Base-by-base conservation (phyloP, 148 eudicot species). In the Rhododendron henanense region DNA sequence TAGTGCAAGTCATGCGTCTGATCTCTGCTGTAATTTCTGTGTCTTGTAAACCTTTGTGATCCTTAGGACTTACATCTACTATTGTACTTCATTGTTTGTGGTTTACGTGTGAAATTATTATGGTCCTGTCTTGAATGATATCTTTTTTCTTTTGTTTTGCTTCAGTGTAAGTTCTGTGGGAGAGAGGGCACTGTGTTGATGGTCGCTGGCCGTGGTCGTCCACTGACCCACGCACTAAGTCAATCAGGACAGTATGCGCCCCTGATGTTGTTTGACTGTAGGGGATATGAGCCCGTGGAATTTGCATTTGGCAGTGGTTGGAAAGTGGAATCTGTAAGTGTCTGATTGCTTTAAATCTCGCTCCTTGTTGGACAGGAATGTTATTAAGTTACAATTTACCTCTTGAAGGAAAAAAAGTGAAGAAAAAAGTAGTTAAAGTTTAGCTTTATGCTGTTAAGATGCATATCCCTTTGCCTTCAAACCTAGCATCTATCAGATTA, bases 81-180 rank as follows among this genome's bases (percentile, higher is more conserved):
- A 5, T 9, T 44, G 18, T 65, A 13, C 2, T 23, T 13, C 16
- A 25, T 44, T 45, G 1, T 23, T 37, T 44, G 23, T 35, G 63
- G 28, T 61, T 21, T 39, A 13, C 21, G 2, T 71, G 41, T 63
- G 14, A 55, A 41, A 39, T 82, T 39, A 31, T 82, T 59, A 63
- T 51, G 11, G 31, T 25, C 79, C 47, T 78, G 37, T 71, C 41
- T 71, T 71, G 76, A 15, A 71, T 71, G 76, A 31, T 71, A 33
- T 31, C 7, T 71, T 71, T 67, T 81, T 78, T 77, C 86, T 7
- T 63, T 84, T 39, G 74, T 88, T 78, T 89, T 95, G 93, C 51
- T 89, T 61, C 92, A 97, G 99, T 97, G 99, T 89, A 97, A 97
- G 89, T 91, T 93, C 85, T 97, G 99, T 83, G 84, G 81, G 5